These are phyloP conservation scores for Aspergillus sp. DNA, from an alignment of 2,329 filamentous ascomycete species.

Conservation along the genomic window DNA sequence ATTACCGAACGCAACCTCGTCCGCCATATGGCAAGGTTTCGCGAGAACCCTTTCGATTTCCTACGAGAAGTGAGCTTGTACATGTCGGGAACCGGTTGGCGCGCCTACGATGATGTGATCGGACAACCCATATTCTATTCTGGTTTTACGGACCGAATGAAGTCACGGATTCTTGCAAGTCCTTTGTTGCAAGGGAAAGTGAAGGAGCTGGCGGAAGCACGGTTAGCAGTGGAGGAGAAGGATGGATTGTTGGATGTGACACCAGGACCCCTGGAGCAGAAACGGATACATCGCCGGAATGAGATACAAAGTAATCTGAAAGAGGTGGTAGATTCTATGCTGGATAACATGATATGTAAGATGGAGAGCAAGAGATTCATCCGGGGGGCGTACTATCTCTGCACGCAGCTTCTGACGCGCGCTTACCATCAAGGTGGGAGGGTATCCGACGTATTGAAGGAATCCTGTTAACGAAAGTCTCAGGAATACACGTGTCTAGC, in stretches of 20 bases:
- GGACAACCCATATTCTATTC: conserved; percentile 92
- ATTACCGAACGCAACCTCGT: conserved; percentile 53
- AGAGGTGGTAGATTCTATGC: conserved; percentile 82
- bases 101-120: conserved; percentile 85
- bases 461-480: not conserved
- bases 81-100: conserved; percentile 91
- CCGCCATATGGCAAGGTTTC: conserved; percentile 83
- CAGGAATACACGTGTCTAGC: conserved; percentile 85
- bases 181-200: conserved; percentile 75
- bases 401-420: conserved; percentile 82
- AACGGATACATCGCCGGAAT: conserved; percentile 39
- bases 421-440: conserved; percentile 84
- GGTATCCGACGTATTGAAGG: not conserved
- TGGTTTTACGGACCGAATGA: conserved; percentile 91
- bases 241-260: conserved; percentile 65
- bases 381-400: conserved; percentile 84
- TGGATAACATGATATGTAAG: conserved; percentile 97
- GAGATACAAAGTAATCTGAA: conserved; percentile 73
- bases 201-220: conserved; percentile 70
- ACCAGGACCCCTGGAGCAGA: conserved; percentile 32
- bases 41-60: conserved; percentile 72
- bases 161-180: conserved; percentile 71
- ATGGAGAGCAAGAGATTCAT: conserved; percentile 96
- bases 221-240: conserved; percentile 73
- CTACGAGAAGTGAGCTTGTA: conserved; percentile 91